Evolutionary conservation across 139 green algal species (phyloP).

Genomic region (Picochlorum sp.): DNA sequence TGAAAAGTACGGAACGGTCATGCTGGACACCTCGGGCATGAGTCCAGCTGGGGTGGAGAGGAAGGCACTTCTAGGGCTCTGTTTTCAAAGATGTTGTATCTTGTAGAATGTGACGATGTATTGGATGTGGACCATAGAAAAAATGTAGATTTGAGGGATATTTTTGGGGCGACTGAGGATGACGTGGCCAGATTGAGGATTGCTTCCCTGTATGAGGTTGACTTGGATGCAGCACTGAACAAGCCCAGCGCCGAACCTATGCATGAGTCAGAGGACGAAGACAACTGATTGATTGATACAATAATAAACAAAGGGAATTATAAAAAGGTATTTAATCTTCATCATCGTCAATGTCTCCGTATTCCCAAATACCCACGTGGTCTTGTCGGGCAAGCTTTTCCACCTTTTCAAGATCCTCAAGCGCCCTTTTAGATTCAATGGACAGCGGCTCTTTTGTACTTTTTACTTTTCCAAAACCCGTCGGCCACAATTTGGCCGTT

Average conservation of each 20-base stretch:
- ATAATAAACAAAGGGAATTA: neutral
- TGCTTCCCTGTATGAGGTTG: conserved; percentile 15
- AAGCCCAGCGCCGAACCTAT: neutral
- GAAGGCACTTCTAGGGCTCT: conserved; percentile 75
- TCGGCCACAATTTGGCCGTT: conserved; percentile 40
- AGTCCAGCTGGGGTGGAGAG: conserved; percentile 59
- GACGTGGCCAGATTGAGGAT: conserved; percentile 16
- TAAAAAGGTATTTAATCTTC: conserved; percentile 39
- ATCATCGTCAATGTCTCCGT: conserved; percentile 73
- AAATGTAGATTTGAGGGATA: conserved; percentile 47
- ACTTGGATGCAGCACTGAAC: conserved; percentile 13
- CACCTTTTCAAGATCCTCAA: conserved; percentile 30
- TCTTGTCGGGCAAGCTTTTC: conserved; percentile 55
- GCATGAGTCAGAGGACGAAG: neutral
- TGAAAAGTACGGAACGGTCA: conserved; percentile 76
- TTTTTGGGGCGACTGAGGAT: conserved; percentile 76
- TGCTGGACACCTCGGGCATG: conserved; percentile 70
- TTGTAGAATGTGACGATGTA: conserved; percentile 69
- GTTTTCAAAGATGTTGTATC: conserved; percentile 91
- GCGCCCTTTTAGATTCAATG: conserved; percentile 1
- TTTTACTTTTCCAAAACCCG: conserved; percentile 27
- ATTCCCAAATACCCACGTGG: conserved; percentile 70
- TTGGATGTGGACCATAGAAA: conserved; percentile 38
- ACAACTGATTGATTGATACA: neutral
- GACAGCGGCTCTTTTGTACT: neutral